Evolutionary conservation across 202 grass and related monocot genomes (phyloP), one percentile per base, ranked within the genome.

Genomic region (Saccharum hybrid): DNA sequence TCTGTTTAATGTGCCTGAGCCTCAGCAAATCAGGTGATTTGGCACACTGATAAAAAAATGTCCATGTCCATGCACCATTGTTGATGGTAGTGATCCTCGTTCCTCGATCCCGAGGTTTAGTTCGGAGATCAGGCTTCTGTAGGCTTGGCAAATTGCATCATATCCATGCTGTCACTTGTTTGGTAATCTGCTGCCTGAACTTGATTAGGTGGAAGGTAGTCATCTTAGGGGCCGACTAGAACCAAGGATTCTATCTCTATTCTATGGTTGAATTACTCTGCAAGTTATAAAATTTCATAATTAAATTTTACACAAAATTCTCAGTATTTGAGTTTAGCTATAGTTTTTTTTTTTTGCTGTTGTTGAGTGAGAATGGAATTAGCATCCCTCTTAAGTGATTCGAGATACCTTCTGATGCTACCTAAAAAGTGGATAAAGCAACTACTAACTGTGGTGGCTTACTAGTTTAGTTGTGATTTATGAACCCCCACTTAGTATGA

Each of bases 241-340:
- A 66, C 3, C 4, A 15, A 90, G 67, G 63, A 67, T 2, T 40
- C 22, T 63, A 43, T 13, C 28, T 30, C 70, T 72, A 49, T 73
- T 39, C 46, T 66, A 16, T 31, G 18, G 23, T 67, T 52, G 42
- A 71, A 77, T 63, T 79, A 83, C 37, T 77, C 46, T 37, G 42
- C 7, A 14, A 28, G 15, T 30, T 38, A 40, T 31, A 22, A 22
- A 82, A 36, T 3, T 18, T 26, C 19, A 34, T 36, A 41, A 16
- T 12, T 6, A 75, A 43, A 7, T 21, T 56, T 57, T 4, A 42
- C 72, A 40, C 42, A 4, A 60, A 80, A 22, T 51, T 12, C 4
- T 48, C 11, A 60, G 11, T 8, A 4, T 59, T 76, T 14, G 21
- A 79, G 10, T 56, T 30, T 54, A 52, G 49, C 14, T 52, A 52